These are phyloP conservation scores for Monascus ruber DNA, from an alignment of 2,329 filamentous ascomycete species.

Conservation along the genomic window DNA sequence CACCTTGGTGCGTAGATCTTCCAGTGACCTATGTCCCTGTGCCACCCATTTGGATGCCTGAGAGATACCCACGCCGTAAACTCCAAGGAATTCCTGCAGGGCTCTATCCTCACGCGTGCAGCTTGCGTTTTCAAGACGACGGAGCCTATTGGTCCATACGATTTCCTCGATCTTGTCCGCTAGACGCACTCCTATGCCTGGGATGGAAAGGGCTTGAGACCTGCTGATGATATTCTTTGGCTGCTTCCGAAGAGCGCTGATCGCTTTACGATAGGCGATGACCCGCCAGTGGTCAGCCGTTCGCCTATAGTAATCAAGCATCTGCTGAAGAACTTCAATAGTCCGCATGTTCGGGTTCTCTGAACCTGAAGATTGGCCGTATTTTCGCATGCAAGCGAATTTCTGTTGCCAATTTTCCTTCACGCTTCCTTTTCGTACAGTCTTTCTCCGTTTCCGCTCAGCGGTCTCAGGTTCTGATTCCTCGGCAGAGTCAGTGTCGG, in stretches of 20 bases:
- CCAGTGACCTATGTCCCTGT: slow-evolving; percentile 61
- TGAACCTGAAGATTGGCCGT: slow-evolving; percentile 31
- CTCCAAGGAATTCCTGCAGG: slow-evolving; percentile 58
- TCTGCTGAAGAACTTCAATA: slow-evolving; percentile 64
- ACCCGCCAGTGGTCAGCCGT: slow-evolving; percentile 68
- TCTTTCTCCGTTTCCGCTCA: slow-evolving; percentile 5
- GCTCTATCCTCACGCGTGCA: slow-evolving; percentile 54
- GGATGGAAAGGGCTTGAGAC: slow-evolving; percentile 56
- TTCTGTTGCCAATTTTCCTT: slow-evolving; percentile 26
- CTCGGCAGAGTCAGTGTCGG: slow-evolving; percentile 6
- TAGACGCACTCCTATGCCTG: slow-evolving; percentile 58
- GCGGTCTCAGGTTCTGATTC: slow-evolving; percentile 8
- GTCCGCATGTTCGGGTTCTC: slow-evolving; percentile 63
- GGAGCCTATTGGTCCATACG: slow-evolving; percentile 58
- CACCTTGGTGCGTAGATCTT: slow-evolving; percentile 54
- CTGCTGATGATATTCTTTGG: slow-evolving; percentile 52
- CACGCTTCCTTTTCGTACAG: slow-evolving; percentile 1
- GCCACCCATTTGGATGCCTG: slow-evolving; percentile 67
- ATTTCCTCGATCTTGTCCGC: slow-evolving; percentile 88
- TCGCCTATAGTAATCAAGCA: slow-evolving; percentile 66
- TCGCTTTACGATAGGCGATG: slow-evolving; percentile 64
- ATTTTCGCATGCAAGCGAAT: slow-evolving; percentile 51
- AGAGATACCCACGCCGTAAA: slow-evolving; percentile 65
- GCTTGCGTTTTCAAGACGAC: slow-evolving; percentile 58
- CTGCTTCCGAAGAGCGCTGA: slow-evolving; percentile 60